phyloP scores from a whole-genome alignment of 176 grass and related monocot genomes.

The Eleusine indica region DNA sequence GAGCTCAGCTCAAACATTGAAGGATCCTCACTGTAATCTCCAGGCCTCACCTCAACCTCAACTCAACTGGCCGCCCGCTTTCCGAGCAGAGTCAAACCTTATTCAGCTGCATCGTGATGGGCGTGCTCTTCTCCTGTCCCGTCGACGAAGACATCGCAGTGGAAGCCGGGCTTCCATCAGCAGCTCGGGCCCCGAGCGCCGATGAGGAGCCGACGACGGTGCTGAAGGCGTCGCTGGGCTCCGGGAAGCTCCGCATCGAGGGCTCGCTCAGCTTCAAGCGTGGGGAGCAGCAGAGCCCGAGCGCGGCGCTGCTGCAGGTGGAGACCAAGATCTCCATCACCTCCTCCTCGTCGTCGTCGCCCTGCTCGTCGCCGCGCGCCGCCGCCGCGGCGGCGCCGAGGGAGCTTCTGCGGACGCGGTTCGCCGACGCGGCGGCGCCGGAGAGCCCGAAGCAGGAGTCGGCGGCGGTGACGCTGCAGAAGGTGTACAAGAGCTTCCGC shows the following conservation, averaged over 20 bases:
- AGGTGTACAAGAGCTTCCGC: conserved; percentile 96
- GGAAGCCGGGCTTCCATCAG: background rate
- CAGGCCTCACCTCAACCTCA: background rate
- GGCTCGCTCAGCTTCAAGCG: conserved; percentile 64
- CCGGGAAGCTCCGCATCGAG: conserved; percentile 66
- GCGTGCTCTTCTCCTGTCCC: conserved; percentile 52
- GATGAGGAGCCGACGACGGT: conserved; percentile 46
- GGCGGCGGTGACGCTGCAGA: conserved; percentile 77
- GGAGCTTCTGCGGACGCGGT: background rate
- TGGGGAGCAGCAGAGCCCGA: conserved; percentile 39
- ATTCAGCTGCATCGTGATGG: conserved; percentile 28
- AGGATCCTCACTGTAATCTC: conserved; percentile 15
- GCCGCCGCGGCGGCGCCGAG: conserved; percentile 6
- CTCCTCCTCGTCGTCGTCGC: background rate
- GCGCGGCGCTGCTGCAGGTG: conserved; percentile 50
- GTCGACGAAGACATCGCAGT: conserved; percentile 21
- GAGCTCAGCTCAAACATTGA: conserved; percentile 7
- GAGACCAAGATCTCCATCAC: conserved; percentile 24
- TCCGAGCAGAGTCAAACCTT: conserved; percentile 21
- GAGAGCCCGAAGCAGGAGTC: conserved; percentile 73
- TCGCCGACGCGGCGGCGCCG: conserved; percentile 11
- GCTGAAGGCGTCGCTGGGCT: conserved; percentile 53
- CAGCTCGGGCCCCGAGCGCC: background rate
- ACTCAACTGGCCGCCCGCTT: no score
- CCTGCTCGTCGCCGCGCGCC: conserved; percentile 15